Evolutionary conservation across 352 stramenopile genomes (phyloP).

Genomic region (Plasmopara muralis): DNA sequence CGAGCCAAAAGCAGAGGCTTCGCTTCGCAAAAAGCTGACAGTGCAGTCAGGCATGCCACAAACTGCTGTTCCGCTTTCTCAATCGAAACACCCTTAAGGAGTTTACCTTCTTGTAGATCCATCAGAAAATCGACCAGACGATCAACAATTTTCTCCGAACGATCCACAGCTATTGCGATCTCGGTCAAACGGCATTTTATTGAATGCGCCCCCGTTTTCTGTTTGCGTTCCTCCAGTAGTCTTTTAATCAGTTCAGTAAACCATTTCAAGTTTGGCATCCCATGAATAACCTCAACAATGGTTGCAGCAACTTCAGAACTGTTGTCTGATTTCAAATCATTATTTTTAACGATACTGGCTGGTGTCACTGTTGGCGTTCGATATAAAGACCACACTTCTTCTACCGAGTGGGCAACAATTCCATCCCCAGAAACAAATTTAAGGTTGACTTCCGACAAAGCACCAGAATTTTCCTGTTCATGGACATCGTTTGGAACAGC

Average conservation of each 20-base stretch:
- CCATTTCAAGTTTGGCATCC: conserved; percentile 64
- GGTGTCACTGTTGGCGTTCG: conserved; percentile 47
- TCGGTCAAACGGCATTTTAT: conserved; percentile 45
- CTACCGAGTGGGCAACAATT: conserved; percentile 31
- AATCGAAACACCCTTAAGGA: conserved; percentile 50
- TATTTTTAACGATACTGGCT: conserved; percentile 58
- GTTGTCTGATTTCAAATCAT: conserved; percentile 57
- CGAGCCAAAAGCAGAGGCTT: conserved; percentile 43
- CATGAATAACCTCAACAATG: conserved; percentile 75
- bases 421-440: conserved; percentile 62
- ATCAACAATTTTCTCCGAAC: conserved; percentile 59
- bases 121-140: conserved; percentile 60
- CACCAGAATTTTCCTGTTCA: conserved; percentile 3
- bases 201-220: conserved; percentile 9
- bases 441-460: conserved; percentile 2
- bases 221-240: conserved; percentile 33
- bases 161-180: conserved; percentile 37
- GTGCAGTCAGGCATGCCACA: conserved; percentile 66
- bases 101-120: conserved; percentile 61
- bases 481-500: conserved; percentile 8
- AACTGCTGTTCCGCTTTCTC: conserved; percentile 53
- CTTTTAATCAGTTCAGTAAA: conserved; percentile 63
- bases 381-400: conserved; percentile 60
- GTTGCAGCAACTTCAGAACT: conserved; percentile 48
- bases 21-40: conserved; percentile 70